Percentiles rank a stretch among this genome's conserved stretches.
Evolutionary conservation across 1,139 yeast species (phyloP).

Genomic region (Kluyveromyces marxianus): DNA sequence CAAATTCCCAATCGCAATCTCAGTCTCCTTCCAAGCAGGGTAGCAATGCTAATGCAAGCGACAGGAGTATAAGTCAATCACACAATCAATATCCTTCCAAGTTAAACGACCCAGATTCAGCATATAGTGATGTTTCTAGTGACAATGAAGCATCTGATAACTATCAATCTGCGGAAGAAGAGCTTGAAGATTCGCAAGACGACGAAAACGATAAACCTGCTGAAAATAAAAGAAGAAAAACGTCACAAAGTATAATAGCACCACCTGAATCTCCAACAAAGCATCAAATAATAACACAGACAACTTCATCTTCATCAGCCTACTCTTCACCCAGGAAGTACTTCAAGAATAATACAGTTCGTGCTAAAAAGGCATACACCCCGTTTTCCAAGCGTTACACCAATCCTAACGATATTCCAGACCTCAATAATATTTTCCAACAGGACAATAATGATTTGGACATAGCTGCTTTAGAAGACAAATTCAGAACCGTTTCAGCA

Average conservation of each 20-base stretch:
- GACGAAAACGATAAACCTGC: background rate
- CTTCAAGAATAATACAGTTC: conserved; percentile 27
- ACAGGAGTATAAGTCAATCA: background rate
- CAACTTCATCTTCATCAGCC: conserved; percentile 1
- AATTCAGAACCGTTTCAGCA: conserved; percentile 22
- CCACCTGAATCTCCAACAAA: background rate
- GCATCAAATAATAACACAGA: background rate
- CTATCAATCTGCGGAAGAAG: background rate
- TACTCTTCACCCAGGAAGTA: conserved; percentile 6
- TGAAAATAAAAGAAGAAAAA: background rate
- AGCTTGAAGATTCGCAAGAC: background rate
- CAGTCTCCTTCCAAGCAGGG: background rate
- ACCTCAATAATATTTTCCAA: conserved; percentile 26
- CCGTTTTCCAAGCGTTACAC: conserved; percentile 29
- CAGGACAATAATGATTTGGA: conserved; percentile 20
- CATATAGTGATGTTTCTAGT: too few species aligned
- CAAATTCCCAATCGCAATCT: background rate
- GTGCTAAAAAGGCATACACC: conserved; percentile 30
- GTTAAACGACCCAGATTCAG: too few species aligned
- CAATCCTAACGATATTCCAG: conserved; percentile 27
- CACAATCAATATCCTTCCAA: too few species aligned
- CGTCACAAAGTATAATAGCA: background rate
- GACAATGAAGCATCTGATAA: too few species aligned
- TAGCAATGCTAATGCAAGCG: background rate
- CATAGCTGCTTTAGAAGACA: conserved; percentile 23